Conservation (phyloP, 257 asterid species). For the Solanum chiquidenum region DNA sequence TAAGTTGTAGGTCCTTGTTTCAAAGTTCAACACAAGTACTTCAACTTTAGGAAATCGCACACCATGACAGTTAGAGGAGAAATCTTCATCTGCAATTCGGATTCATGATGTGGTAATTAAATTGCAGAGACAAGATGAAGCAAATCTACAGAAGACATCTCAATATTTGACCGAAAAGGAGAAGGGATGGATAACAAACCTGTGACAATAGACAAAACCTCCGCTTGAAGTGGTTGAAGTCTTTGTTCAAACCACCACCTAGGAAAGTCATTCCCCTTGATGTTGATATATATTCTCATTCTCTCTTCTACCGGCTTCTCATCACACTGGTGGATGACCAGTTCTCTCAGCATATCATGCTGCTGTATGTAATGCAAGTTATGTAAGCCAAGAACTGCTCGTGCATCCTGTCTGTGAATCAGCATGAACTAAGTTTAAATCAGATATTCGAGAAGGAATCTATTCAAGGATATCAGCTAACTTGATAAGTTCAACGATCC, state of each 20-base stretch:
- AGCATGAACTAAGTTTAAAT: background rate
- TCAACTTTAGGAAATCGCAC: constrained; percentile 14
- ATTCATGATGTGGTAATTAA: background rate
- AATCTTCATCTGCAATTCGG: constrained; percentile 13
- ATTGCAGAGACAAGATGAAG: background rate
- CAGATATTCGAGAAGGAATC: background rate
- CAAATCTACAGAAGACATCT: background rate
- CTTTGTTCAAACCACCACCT: constrained; percentile 9
- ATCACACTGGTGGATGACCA: constrained; percentile 9
- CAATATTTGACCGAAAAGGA: background rate
- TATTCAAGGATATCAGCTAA: background rate
- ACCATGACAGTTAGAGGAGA: constrained; percentile 8
- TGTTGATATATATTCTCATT: constrained; percentile 13
- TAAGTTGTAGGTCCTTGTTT: constrained; percentile 4
- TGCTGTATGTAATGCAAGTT: constrained; percentile 16
- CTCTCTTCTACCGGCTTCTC: constrained; percentile 11
- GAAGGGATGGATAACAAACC: constrained; percentile 6
- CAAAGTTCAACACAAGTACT: constrained; percentile 20
- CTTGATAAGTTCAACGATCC: background rate
- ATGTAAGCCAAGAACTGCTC: constrained; percentile 10
- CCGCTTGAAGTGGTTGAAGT: constrained; percentile 6
- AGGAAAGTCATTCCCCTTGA: constrained; percentile 12
- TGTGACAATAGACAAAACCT: constrained; percentile 19
- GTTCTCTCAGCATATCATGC: constrained; percentile 29
- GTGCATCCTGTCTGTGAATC: constrained; percentile 13